Conservation (phyloP, 1,284 basidiomycete genomes). For the Ustilago curta region DNA sequence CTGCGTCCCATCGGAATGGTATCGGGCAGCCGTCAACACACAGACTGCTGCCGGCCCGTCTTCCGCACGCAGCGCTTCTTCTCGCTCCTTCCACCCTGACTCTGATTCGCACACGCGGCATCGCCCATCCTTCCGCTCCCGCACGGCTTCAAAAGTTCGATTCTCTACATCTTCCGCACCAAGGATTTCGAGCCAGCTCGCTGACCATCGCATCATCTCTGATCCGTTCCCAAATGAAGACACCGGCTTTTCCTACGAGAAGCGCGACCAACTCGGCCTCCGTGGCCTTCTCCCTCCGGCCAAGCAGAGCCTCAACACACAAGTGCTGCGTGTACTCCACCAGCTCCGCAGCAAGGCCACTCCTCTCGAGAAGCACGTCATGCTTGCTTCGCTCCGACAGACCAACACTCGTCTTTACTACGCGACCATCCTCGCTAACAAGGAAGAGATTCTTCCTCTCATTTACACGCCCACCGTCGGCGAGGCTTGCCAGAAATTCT, state of each 20-base stretch:
- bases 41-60: slow-evolving; percentile 18
- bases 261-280: slow-evolving; percentile 79
- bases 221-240: slow-evolving; percentile 50
- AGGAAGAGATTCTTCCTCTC: slow-evolving; percentile 75
- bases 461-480: slow-evolving; percentile 92
- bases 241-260: slow-evolving; percentile 77
- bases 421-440: slow-evolving; percentile 73
- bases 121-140: slow-evolving; percentile 14
- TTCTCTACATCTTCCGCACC: slow-evolving; percentile 25
- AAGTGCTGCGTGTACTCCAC: slow-evolving; percentile 75
- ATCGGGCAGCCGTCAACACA: not conserved
- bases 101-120: too few species aligned
- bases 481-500: slow-evolving; percentile 82
- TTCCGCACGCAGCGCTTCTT: slow-evolving; percentile 1
- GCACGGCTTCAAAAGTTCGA: slow-evolving; percentile 5
- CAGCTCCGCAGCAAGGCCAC: slow-evolving; percentile 80
- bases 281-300: slow-evolving; percentile 78
- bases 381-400: slow-evolving; percentile 79
- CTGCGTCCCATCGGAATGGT: slow-evolving; percentile 17
- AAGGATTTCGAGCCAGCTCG: slow-evolving; percentile 13
- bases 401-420: slow-evolving; percentile 81
- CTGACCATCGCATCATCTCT: slow-evolving; percentile 47
- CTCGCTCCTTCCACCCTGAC: not conserved
- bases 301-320: slow-evolving; percentile 72
- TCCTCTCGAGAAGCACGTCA: slow-evolving; percentile 83